Evolutionary conservation across 2,329 filamentous ascomycete species (phyloP), one percentile per base, ranked within the genome.

Genomic region (Rachicladosporium sp.): DNA sequence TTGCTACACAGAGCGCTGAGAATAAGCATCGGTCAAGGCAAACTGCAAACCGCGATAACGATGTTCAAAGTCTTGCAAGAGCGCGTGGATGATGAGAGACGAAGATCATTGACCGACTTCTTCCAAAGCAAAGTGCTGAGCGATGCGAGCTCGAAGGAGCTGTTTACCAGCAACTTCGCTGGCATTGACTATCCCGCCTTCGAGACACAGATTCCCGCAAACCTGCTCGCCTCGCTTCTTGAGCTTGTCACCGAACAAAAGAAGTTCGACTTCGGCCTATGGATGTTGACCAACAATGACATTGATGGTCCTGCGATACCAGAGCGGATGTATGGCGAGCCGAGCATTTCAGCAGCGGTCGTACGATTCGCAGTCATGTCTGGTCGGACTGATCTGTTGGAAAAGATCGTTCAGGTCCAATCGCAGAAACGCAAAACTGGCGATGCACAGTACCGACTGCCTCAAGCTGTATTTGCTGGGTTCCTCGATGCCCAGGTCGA

Each of bases 291-390:
- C 40, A 67, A 66, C 1, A 49, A 64, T 7, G 71, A 73, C 45
- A 46, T 71, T 10, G 71, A 76, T 46, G 71, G 70, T 0, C 70
- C 72, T n/a, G 44, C 70, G 2, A 71, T 78, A 15, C 56, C 64
- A 13, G 47, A 52, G 9, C 50, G 52, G 12, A 46, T 65, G 19
- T 76, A 74, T 46, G 50, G 50, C 2, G 57, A 73, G 44, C 64
- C 64, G 23, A 57, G 58, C 35, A 57, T 78, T 15, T 63, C 68
- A 2, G 66, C 73, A 9, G 65, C 71, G 1, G 57, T 78, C 21
- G 60, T 76, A 29, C 66, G 69, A 11, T 76, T 73, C 47, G 73
- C 72, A 5, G 59, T 65, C 8, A 64, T 67, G 11, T 67, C 68
- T 8, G 57, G 64, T 31, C 67, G 76, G 43, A 54, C 47, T 29